phyloP scores from a whole-genome alignment of 1,284 basidiomycete species.

The Tetrapyrgos nigripes region DNA sequence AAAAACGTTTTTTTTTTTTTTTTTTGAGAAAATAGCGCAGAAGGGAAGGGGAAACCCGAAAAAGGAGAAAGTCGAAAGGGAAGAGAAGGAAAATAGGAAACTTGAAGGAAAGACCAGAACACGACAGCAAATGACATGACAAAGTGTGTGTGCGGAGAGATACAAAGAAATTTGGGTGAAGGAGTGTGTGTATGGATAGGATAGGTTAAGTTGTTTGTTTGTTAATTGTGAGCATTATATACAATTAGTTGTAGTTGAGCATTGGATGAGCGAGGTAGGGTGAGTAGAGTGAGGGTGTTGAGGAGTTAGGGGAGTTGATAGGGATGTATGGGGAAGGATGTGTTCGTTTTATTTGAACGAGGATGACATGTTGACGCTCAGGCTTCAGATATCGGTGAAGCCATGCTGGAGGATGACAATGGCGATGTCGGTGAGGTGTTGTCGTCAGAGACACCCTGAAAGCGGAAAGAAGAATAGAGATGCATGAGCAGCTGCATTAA shows the following conservation, averaged over 20 bases:
- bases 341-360: too few species aligned
- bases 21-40: not conserved
- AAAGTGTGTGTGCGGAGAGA: too few species aligned
- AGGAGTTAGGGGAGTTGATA: too few species aligned
- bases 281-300: too few species aligned
- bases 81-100: not conserved
- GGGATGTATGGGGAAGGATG: too few species aligned
- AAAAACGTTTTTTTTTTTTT: not conserved
- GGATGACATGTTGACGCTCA: not conserved
- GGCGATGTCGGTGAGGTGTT: not conserved
- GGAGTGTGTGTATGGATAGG: too few species aligned
- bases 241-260: too few species aligned
- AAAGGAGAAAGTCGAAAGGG: not conserved
- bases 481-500: not conserved
- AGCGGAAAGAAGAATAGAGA: not conserved
- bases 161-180: too few species aligned
- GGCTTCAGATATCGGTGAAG: not conserved
- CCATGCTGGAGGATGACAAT: too few species aligned
- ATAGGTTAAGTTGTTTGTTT: too few species aligned
- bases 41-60: not conserved
- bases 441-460: slow-evolving; percentile 9
- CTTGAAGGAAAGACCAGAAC: not conserved
- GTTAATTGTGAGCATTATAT: not conserved
- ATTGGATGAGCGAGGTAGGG: too few species aligned
- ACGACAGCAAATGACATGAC: too few species aligned